These are phyloP conservation scores for Gyromitra esculenta DNA, from an alignment of 2,329 filamentous ascomycete species.

Conservation along the genomic window DNA sequence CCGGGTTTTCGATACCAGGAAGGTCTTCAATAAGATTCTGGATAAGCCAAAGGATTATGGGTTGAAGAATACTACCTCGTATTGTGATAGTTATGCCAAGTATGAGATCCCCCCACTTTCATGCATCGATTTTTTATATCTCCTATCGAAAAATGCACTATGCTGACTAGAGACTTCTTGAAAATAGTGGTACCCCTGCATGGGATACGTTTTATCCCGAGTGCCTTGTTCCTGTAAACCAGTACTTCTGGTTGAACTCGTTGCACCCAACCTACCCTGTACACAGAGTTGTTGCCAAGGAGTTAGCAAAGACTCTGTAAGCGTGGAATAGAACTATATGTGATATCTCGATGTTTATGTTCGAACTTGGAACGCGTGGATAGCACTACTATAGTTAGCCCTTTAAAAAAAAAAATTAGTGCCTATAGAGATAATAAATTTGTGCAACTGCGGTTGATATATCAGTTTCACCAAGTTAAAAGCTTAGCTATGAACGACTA, in stretches of 20 bases:
- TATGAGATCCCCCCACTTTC: conserved; percentile 58
- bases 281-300: conserved; percentile 69
- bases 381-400: conserved; percentile 16
- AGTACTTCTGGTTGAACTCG: conserved; percentile 73
- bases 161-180: conserved; percentile 44
- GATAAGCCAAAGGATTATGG: conserved; percentile 65
- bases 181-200: conserved; percentile 63
- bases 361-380: neutral
- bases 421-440: neutral
- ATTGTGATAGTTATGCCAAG: conserved; percentile 68
- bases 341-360: neutral
- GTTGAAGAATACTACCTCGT: conserved; percentile 68
- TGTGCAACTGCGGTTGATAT: neutral
- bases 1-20: conserved; percentile 67
- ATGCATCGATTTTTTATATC: neutral
- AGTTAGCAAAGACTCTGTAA: conserved; percentile 62
- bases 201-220: conserved; percentile 62
- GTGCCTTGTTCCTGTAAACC: conserved; percentile 68
- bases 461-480: neutral
- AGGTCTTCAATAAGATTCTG: conserved; percentile 66
- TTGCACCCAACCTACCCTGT: conserved; percentile 73
- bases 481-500: neutral
- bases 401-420: neutral
- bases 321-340: neutral
- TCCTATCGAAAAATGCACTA: neutral